phyloP scores from a whole-genome alignment of 805 yeast species.

The Maudiozyma bulderi region DNA sequence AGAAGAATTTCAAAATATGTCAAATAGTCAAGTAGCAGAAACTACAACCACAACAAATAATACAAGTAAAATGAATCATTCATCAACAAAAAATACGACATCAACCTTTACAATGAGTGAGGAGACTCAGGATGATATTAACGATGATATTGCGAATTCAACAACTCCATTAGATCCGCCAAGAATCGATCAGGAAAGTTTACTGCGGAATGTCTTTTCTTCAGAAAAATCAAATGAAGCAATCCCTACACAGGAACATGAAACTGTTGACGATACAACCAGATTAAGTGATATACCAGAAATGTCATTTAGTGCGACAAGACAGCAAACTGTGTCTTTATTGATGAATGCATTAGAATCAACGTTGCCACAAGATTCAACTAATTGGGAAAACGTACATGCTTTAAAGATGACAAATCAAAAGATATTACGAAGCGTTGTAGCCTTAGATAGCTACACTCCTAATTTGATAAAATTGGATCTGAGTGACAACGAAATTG shows the following conservation, averaged over 20 bases:
- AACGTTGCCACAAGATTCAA: conserved; percentile 2
- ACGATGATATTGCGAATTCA: conserved; percentile 9
- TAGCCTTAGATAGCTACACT: conserved; percentile 16
- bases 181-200: conserved; percentile 11
- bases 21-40: conserved; percentile 4
- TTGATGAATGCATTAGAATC: conserved; percentile 12
- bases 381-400: conserved; percentile 10
- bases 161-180: conserved; percentile 22
- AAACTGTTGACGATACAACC: conserved; percentile 7
- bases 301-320: conserved; percentile 16
- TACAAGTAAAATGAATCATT: neutral
- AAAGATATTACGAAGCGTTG: conserved; percentile 8
- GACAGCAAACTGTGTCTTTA: conserved; percentile 16
- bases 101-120: conserved; percentile 3
- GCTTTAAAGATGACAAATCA: conserved; percentile 8
- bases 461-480: conserved; percentile 16
- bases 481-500: conserved; percentile 15
- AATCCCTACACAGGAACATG: neutral
- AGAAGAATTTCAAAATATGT: conserved; percentile 6
- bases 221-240: neutral
- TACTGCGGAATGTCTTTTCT: conserved; percentile 1
- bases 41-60: neutral
- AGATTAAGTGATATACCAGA: conserved; percentile 12
- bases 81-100: conserved; percentile 1
- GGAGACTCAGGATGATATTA: neutral